These are phyloP conservation scores for Candida palmyrensis DNA, from an alignment of 805 yeast genomes.

Conservation along the genomic window DNA sequence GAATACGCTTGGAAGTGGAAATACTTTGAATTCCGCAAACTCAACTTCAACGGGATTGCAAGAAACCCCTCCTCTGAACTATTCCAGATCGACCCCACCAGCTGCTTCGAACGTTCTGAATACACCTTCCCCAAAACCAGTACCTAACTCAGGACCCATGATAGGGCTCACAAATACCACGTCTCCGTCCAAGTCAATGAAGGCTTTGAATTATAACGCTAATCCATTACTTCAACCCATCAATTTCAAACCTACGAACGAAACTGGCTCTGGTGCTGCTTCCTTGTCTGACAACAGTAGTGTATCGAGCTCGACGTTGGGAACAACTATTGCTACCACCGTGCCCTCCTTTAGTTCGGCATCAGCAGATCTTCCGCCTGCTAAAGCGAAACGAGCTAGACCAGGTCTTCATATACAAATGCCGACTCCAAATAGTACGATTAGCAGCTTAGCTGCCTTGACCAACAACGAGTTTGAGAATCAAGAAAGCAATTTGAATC, in stretches of 20 bases:
- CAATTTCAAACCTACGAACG: constrained; percentile 47
- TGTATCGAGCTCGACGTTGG: too few species aligned
- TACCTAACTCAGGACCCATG: constrained; percentile 14
- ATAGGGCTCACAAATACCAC: constrained; percentile 14
- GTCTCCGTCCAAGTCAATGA: constrained; percentile 43
- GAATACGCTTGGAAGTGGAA: constrained; percentile 22
- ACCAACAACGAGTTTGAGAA: constrained; percentile 24
- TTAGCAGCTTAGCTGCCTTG: constrained; percentile 32
- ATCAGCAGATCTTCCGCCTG: constrained; percentile 2
- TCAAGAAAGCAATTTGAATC: constrained; percentile 44
- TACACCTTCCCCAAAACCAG: constrained; percentile 35
- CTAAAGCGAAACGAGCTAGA: constrained; percentile 37
- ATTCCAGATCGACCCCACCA: constrained; percentile 33
- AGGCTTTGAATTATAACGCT: constrained; percentile 41
- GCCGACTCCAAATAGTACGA: constrained; percentile 59
- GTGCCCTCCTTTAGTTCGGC: constrained; percentile 1
- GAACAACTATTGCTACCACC: neutral
- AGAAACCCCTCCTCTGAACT: constrained; percentile 13
- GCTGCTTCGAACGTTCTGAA: constrained; percentile 25
- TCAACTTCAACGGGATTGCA: constrained; percentile 8
- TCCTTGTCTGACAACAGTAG: neutral
- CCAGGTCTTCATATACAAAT: constrained; percentile 63
- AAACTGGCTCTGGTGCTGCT: constrained; percentile 6
- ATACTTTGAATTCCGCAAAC: constrained; percentile 23
- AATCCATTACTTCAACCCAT: constrained; percentile 53